Evolutionary conservation across 345 rosid species (phyloP), one percentile per base, ranked within the genome.

Genomic region (Salix viminalis): DNA sequence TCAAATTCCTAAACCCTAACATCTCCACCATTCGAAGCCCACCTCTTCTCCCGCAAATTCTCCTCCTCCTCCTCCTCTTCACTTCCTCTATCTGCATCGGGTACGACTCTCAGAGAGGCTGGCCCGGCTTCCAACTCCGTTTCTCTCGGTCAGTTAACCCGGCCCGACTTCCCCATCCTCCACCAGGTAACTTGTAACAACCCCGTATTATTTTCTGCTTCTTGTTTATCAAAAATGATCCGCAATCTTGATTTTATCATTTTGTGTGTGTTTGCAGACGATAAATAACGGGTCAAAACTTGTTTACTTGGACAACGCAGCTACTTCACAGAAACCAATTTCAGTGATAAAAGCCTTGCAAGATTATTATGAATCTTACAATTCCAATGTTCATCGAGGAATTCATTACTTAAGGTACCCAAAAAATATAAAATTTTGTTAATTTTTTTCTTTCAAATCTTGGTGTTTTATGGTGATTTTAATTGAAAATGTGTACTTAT

Each of bases 301-400:
- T 36, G 93, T 95, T 52, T 95, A 93, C 90, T 84, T 95, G 70
- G 99, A 95, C 78, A 95, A 87, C 78, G 99, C 96, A 26, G 98
- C 99, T n/a, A 95, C 98, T 56, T 95, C 99, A 42, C 99, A 95
- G 86, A 95, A 95, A 79, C 99, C 99, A 5, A 70, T 70, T 54
- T 79, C 85, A 36, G 97, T 95, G 36, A 62, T 95, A 82, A 90
- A 93, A 21, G 89, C 98, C 19, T 80, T 95, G 58, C 91, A 86
- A 83, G 83, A 83, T 15, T 95, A 95, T 78, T 95, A 93, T 19
- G 90, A 87, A 80, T 75, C 87, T 70, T 88, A 88, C 71, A 93
- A 95, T 88, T 91, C 99, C 5, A 95, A 95, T 68, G 98, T 93
- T 56, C 99, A 95, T 69, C 77, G 98, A 18, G 99, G 96, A 77